Evolutionary conservation across 2,329 filamentous ascomycete genomes (phyloP), one percentile per base, ranked within the genome.

Genomic region (Penicillium sp.): DNA sequence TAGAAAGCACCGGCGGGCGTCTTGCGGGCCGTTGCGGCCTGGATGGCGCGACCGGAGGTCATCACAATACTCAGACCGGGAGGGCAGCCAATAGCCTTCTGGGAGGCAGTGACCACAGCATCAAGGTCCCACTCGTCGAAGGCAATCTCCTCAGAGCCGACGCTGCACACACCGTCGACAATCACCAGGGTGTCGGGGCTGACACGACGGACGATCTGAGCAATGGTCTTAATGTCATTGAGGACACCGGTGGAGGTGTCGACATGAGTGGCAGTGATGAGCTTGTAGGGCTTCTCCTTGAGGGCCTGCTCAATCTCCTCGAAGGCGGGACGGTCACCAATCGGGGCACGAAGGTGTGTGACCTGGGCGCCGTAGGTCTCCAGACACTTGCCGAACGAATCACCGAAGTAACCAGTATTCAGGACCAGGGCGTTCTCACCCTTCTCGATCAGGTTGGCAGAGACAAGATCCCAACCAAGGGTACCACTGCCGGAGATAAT

Each of bases 191-290:
- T 99, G 47, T 96, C 86, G 0, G 94, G 94, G 57, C 90, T 95
- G 59, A 96, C 89, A 48, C 83, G 82, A 71, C 88, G 88, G 47
- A 97, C 89, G 45, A 95, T 79, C 68, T 92, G 88, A 31, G 90
- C 85, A 52, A 99, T 79, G 52, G 85, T 79, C 79, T 95, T 87
- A 65, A 97, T 84, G 72, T 97, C 92, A 68, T 89, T 95, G 45
- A 99, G 79, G 24, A 99, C 94, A 62, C 94, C 94, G 34, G 94
- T 99, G 4, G 92, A 96, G 23, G 94, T 99, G 70, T 99, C 94
- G 57, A 96, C 93, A 72, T 99, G 94, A 10, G 94, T 99, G 60
- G 97, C 88, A 39, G 93, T 97, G 66, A 99, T 76, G 57, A 93
- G 73, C 82, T 97, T 97, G 82, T 95, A 97, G 68, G 89, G 85